Evolutionary conservation across 345 rosid species (phyloP), one percentile per base, ranked within the genome.

Genomic region (Aurinia saxatilis): DNA sequence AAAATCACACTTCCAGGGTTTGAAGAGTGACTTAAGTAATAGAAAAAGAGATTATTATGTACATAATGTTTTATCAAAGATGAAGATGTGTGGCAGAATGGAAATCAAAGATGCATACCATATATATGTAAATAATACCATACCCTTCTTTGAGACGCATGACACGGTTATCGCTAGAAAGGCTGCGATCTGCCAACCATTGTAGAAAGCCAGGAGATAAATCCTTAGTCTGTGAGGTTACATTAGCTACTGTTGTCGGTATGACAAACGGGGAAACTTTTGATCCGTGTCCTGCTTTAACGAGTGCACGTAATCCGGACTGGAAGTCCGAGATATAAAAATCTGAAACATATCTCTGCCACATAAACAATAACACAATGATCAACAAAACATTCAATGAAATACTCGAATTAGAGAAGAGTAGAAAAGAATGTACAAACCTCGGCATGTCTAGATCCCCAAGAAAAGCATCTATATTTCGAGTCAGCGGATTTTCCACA

Each of bases 141-240:
- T 80, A 91, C 98, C 98, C 98, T 82, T 91, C 98, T 72, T 84
- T 86, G 47, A 91, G 90, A 55, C 86, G 83, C 96, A 91, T 84
- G 51, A 74, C 63, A n/a, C 77, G 66, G 67, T 77, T 81, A 71
- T 86, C 96, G 8, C 73, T 78, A 8, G 90, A 78, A 48, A 91
- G 82, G 66, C 69, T 84, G 31, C 84, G 88, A 33, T 86, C 96
- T 3, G 86, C 74, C 31, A 91, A 78, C 98, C 98, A 91, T 65
- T 77, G 75, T 36, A 84, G 44, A 68, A 91, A 91, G 74, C 76
- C 73, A 13, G 98, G 95, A 68, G 95, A 86, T 29, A 84, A 63
- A 44, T 86, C 91, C 31, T 50, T 79, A 55, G 79, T 88, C 62
- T 78, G 77, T 65, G 72, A 74, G 23, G 76, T 82, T 13, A 84